Evolutionary conservation across 2,329 filamentous ascomycete genomes (phyloP), one percentile per base, ranked within the genome.

Genomic region (Colletotrichum lupini): DNA sequence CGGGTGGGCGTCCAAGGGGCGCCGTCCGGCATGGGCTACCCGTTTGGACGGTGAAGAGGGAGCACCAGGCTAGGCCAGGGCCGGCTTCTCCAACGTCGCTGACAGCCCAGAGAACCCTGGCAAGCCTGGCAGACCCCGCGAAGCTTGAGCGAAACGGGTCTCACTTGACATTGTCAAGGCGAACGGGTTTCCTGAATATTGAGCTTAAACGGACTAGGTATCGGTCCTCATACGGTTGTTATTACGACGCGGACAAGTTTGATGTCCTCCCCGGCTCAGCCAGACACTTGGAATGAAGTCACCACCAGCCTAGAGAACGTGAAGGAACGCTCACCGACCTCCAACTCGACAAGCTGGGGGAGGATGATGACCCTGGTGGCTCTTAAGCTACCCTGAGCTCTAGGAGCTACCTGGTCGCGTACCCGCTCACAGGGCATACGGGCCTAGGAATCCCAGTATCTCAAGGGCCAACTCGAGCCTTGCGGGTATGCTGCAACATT

Each of bases 51-150:
- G 68, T 72, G 61, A 61, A 53, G 63, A 74, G 57, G 67, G 55
- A 56, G 37, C 55, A 61, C 67, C 58, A 28, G 22, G 46, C 67
- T 71, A 60, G 60, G 30, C 61, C 46, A 65, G 60, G 72, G 59
- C 30, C 16, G 42, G 49, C 55, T 67, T 67, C 72, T 52, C 57
- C 59, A 63, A 66, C 46, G 42, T 42, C 24, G 16, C 14, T 63
- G 72, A 68, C 68, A 72, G 35, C 42, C 72, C 63, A 65, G 30
- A 59, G 61, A 59, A 72, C 68, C 62, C 68, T 72, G 62, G 72
- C 68, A 72, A 72, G 72, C 62, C 68, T 74, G 62, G 72, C 68
- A 67, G 63, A 59, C 72, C 72, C 72, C 72, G 53, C 72, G 72
- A 68, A 72, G 72, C 68, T 74, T 74, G 72, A 72, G 57, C 72